Evolutionary conservation across 2,329 filamentous ascomycete species (phyloP), one percentile per base, ranked within the genome.

Genomic region (Colletotrichum caudatum): DNA sequence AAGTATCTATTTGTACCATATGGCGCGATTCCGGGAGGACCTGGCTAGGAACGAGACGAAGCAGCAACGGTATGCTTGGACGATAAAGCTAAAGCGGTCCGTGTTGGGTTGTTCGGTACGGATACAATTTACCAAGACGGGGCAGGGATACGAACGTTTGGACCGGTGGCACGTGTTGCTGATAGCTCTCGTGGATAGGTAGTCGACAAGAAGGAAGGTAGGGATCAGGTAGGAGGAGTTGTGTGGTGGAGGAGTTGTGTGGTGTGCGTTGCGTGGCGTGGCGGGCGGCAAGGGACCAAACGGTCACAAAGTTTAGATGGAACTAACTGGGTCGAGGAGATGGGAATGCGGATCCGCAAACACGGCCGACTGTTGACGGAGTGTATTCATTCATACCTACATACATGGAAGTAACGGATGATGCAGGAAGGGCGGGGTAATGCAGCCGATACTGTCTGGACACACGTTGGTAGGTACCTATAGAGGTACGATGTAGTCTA

Each of bases 31-130:
- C 62, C 18, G 46, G 23, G 56, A 33, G 23, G 46, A 11, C 44
- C 44, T 50, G 46, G 59, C 59, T 50, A 33, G 44, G 46, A 62
- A n/a, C 33, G 12, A 46, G 59, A 62, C 18, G 41, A 60, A 39
- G 59, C 33, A 18, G 33, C 51, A 51, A 65, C 60, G 53, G 60
- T 29, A 44, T 62, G 48, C 46, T 16, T 58, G 37, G 44, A 11
- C 44, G 59, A 44, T 41, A 35, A 58, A 39, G 66, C 51, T 64
- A 65, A 59, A 69, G 58, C 66, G 44, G 66, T 59, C 61, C 44
- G 44, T 46, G 54, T 58, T 50, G 37, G 66, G 66, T 48, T 23
- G 54, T 58, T 50, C 37, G 66, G 66, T 48, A 48, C 20, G 41
- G 29, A 29, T 23, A 48, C 46, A n/a, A 48, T 37, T 56, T 9